Evolutionary conservation across 2,329 filamentous ascomycete species (phyloP).

Genomic region (Escovopsis sp.): DNA sequence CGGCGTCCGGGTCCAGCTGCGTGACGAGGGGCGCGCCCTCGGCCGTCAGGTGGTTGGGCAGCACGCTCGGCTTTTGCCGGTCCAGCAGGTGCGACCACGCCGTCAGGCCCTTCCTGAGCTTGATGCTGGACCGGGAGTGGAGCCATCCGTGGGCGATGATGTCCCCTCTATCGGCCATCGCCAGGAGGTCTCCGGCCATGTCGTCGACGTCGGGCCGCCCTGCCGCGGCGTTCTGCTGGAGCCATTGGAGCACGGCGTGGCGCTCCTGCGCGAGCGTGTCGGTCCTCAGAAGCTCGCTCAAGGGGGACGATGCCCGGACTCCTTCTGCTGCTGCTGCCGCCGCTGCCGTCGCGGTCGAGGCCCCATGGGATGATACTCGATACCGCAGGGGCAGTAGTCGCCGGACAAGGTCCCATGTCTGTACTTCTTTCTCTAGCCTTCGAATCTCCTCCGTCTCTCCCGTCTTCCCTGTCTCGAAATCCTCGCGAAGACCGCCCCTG

Average conservation of each 20-base stretch:
- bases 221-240: conserved; percentile 61
- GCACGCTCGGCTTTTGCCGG: conserved; percentile 40
- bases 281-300: conserved; percentile 55
- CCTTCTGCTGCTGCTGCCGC: too few relatives aligned
- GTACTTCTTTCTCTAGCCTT: conserved; percentile 65
- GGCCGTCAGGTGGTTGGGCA: conserved; percentile 39
- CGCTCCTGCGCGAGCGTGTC: conserved; percentile 65
- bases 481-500: conserved; percentile 11
- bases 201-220: conserved; percentile 58
- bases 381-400: conserved; percentile 60
- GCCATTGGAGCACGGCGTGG: conserved; percentile 67
- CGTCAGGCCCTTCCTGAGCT: conserved; percentile 70
- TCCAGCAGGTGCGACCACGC: conserved; percentile 51
- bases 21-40: conserved; percentile 57
- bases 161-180: conserved; percentile 62
- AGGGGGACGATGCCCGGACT: conserved; percentile 32
- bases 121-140: conserved; percentile 79
- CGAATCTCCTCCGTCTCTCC: conserved; percentile 12
- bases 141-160: conserved; percentile 83
- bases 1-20: conserved; percentile 81
- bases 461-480: too few relatives aligned
- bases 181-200: conserved; percentile 60
- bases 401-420: conserved; percentile 78
- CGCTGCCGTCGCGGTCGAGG: conserved; percentile 15
- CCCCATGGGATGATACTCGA: conserved; percentile 16